Conservation (phyloP, 2,329 filamentous ascomycete genomes). For the Cadophora sp. region DNA sequence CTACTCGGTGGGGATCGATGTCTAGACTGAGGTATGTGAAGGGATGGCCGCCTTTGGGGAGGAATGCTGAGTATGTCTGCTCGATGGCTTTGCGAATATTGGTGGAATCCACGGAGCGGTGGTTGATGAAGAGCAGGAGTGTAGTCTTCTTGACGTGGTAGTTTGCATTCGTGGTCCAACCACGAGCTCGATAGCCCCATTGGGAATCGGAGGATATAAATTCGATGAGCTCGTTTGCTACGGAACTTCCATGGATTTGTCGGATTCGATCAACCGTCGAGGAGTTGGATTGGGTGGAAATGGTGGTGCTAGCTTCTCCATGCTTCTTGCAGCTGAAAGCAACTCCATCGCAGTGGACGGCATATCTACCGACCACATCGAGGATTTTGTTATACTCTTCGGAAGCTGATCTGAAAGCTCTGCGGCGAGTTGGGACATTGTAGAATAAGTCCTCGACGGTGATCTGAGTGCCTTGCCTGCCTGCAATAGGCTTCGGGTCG, state of each 20-base stretch:
- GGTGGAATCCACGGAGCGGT: constrained; percentile 89
- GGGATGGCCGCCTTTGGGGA: constrained; percentile 93
- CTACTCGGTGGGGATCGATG: constrained; percentile 89
- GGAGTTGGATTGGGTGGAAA: constrained; percentile 79
- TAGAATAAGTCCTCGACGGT: constrained; percentile 98
- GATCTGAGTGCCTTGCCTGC: constrained; percentile 90
- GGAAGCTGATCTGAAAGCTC: constrained; percentile 87
- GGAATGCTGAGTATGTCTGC: constrained; percentile 83
- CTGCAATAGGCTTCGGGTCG: constrained; percentile 87
- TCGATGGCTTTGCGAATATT: constrained; percentile 89
- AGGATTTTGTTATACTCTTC: constrained; percentile 99
- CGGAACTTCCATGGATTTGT: constrained; percentile 82
- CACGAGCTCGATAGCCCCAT: constrained; percentile 84
- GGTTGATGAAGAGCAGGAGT: constrained; percentile 93
- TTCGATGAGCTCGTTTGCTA: constrained; percentile 87
- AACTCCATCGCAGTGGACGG: constrained; percentile 89
- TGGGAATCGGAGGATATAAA: constrained; percentile 75
- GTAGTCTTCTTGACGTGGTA: constrained; percentile 91
- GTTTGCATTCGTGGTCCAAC: constrained; percentile 90
- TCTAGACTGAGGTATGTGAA: constrained; percentile 93
- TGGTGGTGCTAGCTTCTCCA: constrained; percentile 82
- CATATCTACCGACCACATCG: constrained; percentile 91
- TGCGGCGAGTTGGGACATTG: constrained; percentile 87
- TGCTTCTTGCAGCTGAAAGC: constrained; percentile 97
- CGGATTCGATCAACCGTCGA: constrained; percentile 83